These are phyloP conservation scores for Kandelia obovata DNA, from an alignment of 345 rosid species.

Conservation along the genomic window DNA sequence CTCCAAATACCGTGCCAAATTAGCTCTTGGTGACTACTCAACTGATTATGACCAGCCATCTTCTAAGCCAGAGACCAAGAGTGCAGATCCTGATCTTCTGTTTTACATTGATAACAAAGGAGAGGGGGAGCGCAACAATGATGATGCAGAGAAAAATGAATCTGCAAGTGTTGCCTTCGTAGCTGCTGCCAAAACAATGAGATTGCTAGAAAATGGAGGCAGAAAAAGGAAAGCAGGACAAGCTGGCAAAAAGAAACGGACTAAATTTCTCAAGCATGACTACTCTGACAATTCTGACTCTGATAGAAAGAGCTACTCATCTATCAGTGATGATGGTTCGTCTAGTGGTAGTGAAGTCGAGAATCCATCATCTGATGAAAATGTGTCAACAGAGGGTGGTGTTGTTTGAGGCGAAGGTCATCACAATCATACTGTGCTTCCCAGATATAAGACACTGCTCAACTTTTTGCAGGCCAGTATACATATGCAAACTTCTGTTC, in stretches of 20 bases:
- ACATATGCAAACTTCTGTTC: background rate
- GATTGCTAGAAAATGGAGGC: slow-evolving; percentile 13
- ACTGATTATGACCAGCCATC: slow-evolving; percentile 21
- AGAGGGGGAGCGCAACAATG: slow-evolving; percentile 28
- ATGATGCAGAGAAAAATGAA: slow-evolving; percentile 23
- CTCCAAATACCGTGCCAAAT: slow-evolving; percentile 38
- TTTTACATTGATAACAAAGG: slow-evolving; percentile 45
- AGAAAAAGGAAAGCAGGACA: slow-evolving; percentile 29
- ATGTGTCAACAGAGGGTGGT: slow-evolving; percentile 5
- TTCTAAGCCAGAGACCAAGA: slow-evolving; percentile 19
- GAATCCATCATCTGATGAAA: slow-evolving; percentile 36
- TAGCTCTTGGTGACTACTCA: slow-evolving; percentile 27
- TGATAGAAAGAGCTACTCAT: slow-evolving; percentile 16
- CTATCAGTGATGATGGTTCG: slow-evolving; percentile 18
- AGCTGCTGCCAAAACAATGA: slow-evolving; percentile 44
- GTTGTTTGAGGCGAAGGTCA: background rate
- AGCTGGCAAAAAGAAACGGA: slow-evolving; percentile 25
- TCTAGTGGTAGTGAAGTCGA: slow-evolving; percentile 48
- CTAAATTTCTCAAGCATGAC: slow-evolving; percentile 32
- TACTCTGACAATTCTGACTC: slow-evolving; percentile 18
- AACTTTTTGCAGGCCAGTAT: background rate
- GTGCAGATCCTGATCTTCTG: slow-evolving; percentile 19
- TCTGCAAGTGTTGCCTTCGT: slow-evolving; percentile 36
- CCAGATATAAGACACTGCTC: background rate
- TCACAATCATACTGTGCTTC: too few species aligned